Evolutionary conservation across 2,329 filamentous ascomycete genomes (phyloP), one percentile per base, ranked within the genome.

Genomic region (Blastomyces silverae): DNA sequence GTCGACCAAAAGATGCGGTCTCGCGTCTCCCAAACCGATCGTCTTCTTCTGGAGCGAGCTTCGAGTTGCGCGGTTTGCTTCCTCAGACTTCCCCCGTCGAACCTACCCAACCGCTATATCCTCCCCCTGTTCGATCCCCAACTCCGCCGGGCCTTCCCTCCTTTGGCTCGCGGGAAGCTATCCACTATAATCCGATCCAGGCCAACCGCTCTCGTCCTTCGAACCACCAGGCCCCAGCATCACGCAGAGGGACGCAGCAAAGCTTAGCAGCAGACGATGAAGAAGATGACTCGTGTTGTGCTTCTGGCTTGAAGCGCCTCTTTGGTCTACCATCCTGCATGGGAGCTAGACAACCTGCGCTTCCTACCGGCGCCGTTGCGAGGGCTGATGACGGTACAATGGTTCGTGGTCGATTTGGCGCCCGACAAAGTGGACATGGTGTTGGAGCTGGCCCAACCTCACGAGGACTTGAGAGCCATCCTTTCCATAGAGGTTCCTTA

Each of bases 131-230:
- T 39, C 71, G 79, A 66, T 67, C 70, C 22, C 74, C 75, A 3
- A 81, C 79, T 2, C 79, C 79, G 25, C 77, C 78, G 1, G 79
- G 79, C 0, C 69, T 81, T 50, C 79, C 79, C 6, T 76, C 77
- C 1, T 80, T 80, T 66, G 77, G 78, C 31, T 76, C 73, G 2
- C 69, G 69, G 42, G 77, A 79, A 69, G 78, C 78, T 13, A 68
- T 78, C 15, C 66, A 65, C n/a, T 74, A 68, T 64, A 63, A 48
- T 50, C 25, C 61, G 61, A 28, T 50, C 65, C 46, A 60, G 20
- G 20, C 42, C 55, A 37, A 22, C 31, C 52, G 31, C 20, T 28
- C 25, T 22, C 25, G 50, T 17, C 44, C 63, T 42, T 52, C 34
- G n/a, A 28, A 56, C 48, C 39, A 48, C 50, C 58, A 66, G 64